Percentiles rank a stretch among this genome's conserved stretches.
These are phyloP conservation scores for Acer yangbiense DNA, from an alignment of 345 rosid genomes.

Conservation along the genomic window DNA sequence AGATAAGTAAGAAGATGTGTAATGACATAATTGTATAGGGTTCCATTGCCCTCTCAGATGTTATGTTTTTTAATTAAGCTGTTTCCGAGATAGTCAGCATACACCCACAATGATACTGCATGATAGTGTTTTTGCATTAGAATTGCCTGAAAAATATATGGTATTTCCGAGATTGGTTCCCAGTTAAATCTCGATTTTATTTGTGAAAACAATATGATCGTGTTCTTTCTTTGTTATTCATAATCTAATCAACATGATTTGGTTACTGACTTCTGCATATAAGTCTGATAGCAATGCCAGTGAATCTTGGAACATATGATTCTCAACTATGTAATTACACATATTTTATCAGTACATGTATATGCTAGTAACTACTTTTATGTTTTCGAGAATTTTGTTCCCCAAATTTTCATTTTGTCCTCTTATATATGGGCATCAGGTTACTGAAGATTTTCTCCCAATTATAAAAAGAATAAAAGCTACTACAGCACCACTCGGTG, in stretches of 20 bases:
- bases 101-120: background rate
- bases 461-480: constrained; percentile 79
- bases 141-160: background rate
- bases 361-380: background rate
- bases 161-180: background rate
- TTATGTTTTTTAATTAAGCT: background rate
- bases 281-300: background rate
- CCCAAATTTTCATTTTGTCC: background rate
- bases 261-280: background rate
- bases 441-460: constrained; percentile 81
- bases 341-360: background rate
- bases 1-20: background rate
- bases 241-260: background rate
- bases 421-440: constrained; percentile 39
- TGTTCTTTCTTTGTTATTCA: background rate
- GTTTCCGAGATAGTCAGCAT: background rate
- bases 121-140: background rate
- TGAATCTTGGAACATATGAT: background rate
- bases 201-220: background rate
- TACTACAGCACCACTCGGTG: constrained; percentile 72
- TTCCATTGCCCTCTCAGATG: background rate
- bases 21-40: background rate
- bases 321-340: background rate
- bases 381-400: background rate
- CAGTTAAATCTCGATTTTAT: background rate